Percentiles rank a stretch among this genome's conserved stretches.
These are phyloP conservation scores for Eucalyptus caleyi DNA, from an alignment of 345 rosid genomes.

Conservation along the genomic window DNA sequence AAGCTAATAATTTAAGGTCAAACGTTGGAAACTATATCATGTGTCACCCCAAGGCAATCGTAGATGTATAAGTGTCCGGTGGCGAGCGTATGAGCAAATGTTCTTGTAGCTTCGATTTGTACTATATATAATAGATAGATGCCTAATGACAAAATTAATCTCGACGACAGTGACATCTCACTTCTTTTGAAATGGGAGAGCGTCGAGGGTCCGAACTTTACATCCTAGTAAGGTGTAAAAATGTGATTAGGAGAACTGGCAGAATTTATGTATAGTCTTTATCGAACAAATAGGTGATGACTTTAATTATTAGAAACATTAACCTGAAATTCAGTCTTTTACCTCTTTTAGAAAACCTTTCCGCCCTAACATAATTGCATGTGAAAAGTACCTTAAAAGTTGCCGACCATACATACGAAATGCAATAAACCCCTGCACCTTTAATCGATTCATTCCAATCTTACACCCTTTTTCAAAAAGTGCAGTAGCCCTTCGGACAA, in stretches of 20 bases:
- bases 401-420: background rate
- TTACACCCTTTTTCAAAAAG: background rate
- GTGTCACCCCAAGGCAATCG: background rate
- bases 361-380: background rate
- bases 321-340: background rate
- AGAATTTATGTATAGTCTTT: background rate
- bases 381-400: background rate
- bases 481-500: background rate
- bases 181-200: background rate
- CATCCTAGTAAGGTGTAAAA: no score
- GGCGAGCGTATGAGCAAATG: background rate
- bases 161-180: no score
- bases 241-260: background rate
- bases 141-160: background rate
- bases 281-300: background rate
- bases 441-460: background rate
- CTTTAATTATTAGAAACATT: background rate
- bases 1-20: background rate
- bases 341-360: background rate
- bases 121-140: background rate
- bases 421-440: background rate
- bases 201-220: background rate
- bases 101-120: background rate
- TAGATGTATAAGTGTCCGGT: background rate
- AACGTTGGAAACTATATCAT: background rate